Evolutionary conservation across 2,329 filamentous ascomycete species (phyloP), one percentile per base, ranked within the genome.

Genomic region (Colletotrichum lini): DNA sequence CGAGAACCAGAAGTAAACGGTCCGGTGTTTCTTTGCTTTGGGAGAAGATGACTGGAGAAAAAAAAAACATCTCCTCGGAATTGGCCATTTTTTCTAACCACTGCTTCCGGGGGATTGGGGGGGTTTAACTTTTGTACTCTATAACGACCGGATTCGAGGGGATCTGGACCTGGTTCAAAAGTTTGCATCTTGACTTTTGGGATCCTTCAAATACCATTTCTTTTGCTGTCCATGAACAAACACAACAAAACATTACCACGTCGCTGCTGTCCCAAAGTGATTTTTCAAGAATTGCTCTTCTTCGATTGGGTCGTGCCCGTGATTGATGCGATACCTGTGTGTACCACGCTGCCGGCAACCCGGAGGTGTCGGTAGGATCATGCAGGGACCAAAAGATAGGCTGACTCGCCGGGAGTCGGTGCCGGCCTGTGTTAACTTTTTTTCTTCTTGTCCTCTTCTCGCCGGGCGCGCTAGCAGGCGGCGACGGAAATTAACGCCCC

Each of bases 1-100:
- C 77, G 93, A 96, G 89, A 96, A 96, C 89, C 90, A 93, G 85
- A 92, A 93, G 85, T 94, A 92, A 87, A 73, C 58, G 65, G 62
- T 68, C 67, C 60, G 52, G 63, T 47, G 60, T 47, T 52, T 26
- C 13, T 38, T 49, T 71, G 64, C 49, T 65, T 70, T 60, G 60
- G 67, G 58, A 69, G 66, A 68, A 52, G 64, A 66, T 50, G 56
- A 61, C 44, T 47, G 15, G 47, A 35, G 62, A 54, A 45, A 38
- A 35, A 8, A 23, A 52, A 49, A 66, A 58, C 42, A 26, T 65
- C 42, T 54, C 57, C 61, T 61, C 58, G 67, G 65, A 52, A 67
- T 66, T 18, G 68, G 62, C 62, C 63, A 67, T 67, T 72, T 71
- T 52, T 67, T 52, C 57, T 61, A 72, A 67, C 56, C 50, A 73